Percentiles rank a stretch among this genome's conserved stretches.
Conservation (phyloP, 2,329 filamentous ascomycete genomes). For the Drechslerella coelobrocha region DNA sequence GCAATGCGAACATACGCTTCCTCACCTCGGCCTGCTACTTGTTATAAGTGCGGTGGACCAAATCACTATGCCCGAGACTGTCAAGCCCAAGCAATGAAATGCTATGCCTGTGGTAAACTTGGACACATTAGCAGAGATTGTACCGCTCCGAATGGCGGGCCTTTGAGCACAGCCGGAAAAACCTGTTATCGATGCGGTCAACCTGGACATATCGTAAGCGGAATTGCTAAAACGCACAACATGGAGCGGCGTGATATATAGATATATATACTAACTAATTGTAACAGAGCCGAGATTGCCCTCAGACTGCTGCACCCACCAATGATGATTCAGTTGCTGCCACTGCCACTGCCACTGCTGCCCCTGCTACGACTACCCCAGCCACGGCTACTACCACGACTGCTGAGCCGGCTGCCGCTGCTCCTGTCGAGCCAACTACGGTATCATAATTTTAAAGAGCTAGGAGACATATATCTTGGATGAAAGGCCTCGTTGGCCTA, state of each 20-base stretch:
- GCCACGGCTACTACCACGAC: conserved; percentile 60
- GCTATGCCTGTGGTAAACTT: conserved; percentile 94
- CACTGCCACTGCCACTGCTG: no score
- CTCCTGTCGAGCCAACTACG: conserved; percentile 24
- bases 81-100: conserved; percentile 98
- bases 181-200: conserved; percentile 98
- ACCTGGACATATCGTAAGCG: conserved; percentile 71
- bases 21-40: conserved; percentile 72
- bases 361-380: conserved; percentile 54
- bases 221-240: neutral
- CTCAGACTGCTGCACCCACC: conserved; percentile 69
- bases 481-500: neutral
- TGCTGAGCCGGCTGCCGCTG: conserved; percentile 57
- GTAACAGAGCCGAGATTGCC: conserved; percentile 73
- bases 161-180: conserved; percentile 94
- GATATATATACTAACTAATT: neutral
- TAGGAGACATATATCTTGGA: conserved; percentile 7
- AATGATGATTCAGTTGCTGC: conserved; percentile 60
- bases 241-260: conserved; percentile 2
- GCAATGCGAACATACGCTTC: conserved; percentile 77
- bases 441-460: conserved; percentile 8
- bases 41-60: conserved; percentile 80
- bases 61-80: conserved; percentile 99
- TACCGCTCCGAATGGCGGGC: conserved; percentile 93
- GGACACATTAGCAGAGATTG: conserved; percentile 72